Conservation (phyloP, 805 yeast species). For the Clavispora fructus region DNA sequence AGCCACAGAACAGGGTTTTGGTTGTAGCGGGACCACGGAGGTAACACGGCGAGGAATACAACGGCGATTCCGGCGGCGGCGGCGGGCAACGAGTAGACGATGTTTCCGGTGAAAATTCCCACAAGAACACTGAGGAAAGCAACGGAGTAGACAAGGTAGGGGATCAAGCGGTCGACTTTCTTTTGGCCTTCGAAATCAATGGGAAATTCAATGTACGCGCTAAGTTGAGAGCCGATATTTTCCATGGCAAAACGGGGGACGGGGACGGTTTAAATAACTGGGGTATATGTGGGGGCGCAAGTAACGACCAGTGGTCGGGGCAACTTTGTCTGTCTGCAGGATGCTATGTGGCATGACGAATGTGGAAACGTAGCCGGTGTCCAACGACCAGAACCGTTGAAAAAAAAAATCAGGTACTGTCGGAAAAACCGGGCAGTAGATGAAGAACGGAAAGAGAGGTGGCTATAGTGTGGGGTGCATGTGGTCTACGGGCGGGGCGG, state of each 20-base stretch:
- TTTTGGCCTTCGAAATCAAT: slow-evolving; percentile 55
- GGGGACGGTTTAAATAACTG: neutral
- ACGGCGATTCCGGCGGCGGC: slow-evolving; percentile 33
- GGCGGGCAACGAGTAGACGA: slow-evolving; percentile 32
- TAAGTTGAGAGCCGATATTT: slow-evolving; percentile 9
- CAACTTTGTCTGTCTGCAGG: neutral
- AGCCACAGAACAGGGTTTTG: slow-evolving; percentile 48
- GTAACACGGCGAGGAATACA: slow-evolving; percentile 35
- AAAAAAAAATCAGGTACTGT: too few relatives aligned
- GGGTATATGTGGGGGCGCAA: neutral
- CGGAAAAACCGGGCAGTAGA: too few relatives aligned
- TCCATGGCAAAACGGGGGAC: slow-evolving; percentile 10
- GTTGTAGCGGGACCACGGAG: slow-evolving; percentile 56
- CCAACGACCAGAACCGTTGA: neutral
- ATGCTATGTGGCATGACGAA: neutral
- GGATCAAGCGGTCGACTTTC: slow-evolving; percentile 29
- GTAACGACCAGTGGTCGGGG: neutral
- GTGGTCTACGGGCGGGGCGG: too few relatives aligned
- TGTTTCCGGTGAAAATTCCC: slow-evolving; percentile 46
- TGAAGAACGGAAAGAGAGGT: too few relatives aligned
- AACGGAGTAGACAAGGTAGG: slow-evolving; percentile 17
- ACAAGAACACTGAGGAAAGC: slow-evolving; percentile 37
- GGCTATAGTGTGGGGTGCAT: too few relatives aligned
- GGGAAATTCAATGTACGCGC: slow-evolving; percentile 23
- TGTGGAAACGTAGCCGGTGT: neutral